Base-by-base conservation (phyloP, 1,284 basidiomycete genomes). In the Ustilago tritici region DNA sequence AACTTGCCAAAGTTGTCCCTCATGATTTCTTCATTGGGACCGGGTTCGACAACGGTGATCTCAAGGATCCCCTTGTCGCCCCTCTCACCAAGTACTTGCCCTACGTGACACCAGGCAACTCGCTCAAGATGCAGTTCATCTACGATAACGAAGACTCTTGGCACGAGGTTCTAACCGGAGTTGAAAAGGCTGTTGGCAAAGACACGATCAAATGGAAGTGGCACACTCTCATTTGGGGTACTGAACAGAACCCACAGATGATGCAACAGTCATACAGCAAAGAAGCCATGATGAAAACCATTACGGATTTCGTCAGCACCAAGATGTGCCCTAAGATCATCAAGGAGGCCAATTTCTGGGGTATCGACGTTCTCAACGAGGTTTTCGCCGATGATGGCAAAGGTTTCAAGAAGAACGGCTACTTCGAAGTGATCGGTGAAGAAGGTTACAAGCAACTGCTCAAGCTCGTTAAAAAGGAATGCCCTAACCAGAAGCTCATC, bases 231-330 rank as follows among this genome's bases (percentile, higher is more conserved):
- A 63, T 76, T 55, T 76, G 74, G 74, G 74, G 69, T 31, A 57
- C 65, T n/a, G 47, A 76, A 40, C 55, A 49, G 14, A 76, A 62
- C 56, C 19, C 62, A 17, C 60, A 35, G 38, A 65, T 76, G 65
- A 76, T 76, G 74, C 58, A 65, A 34, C 61, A 68, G 35, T 65
- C 65, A 2, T 69, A 60, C 63, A 58, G 59, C 59, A 76, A 76
- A 56, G 74, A 76, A 10, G 65, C 74, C 35, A 76, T 76, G 74
- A 65, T 76, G 69, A 71, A 76, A 69, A 65, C 74, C 49, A 50
- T 76, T 59, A 69, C 61, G 41, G 74, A 71, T 34, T 76, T 71
- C 55, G 50, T 76, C 65, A 54, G 59, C 46, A 65, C n/a, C 55
- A 76, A 69, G 60, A 54, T 76, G 59, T 76, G 69, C 56, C n/a